These are phyloP conservation scores for Polyporus arcularius DNA, from an alignment of 768 basidiomycete species.

Conservation along the genomic window DNA sequence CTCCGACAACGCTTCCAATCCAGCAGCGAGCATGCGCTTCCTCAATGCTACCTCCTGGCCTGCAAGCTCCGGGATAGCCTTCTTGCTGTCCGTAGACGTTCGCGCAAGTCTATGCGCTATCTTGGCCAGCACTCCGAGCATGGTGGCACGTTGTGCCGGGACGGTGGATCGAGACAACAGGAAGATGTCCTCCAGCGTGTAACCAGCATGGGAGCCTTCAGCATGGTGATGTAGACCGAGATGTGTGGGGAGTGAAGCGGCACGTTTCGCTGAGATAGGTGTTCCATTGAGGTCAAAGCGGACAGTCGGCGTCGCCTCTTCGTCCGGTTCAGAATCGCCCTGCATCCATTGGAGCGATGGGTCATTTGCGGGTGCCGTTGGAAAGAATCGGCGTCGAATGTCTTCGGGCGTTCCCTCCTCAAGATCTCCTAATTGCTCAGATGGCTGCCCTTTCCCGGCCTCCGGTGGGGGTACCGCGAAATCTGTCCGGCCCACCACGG, in stretches of 20 bases:
- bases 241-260: constrained; percentile 70
- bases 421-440: constrained; percentile 10
- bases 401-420: constrained; percentile 81
- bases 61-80: constrained; percentile 36
- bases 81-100: constrained; percentile 31
- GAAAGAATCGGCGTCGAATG: constrained; percentile 84
- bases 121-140: constrained; percentile 71
- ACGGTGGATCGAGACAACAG: constrained; percentile 79
- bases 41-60: constrained; percentile 47
- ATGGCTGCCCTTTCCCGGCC: not conserved
- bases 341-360: constrained; percentile 84
- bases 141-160: constrained; percentile 78
- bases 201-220: constrained; percentile 77
- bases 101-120: constrained; percentile 45
- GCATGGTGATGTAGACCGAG: constrained; percentile 92
- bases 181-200: constrained; percentile 86
- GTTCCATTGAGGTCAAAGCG: constrained; percentile 74
- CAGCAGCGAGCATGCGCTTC: constrained; percentile 65
- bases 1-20: constrained; percentile 64
- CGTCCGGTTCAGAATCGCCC: constrained; percentile 24
- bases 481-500: constrained; percentile 33
- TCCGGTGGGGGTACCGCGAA: not conserved
- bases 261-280: constrained; percentile 58
- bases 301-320: constrained; percentile 33
- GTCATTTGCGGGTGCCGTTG: constrained; percentile 63